Base-by-base conservation (phyloP, 495 filamentous ascomycete genomes). In the Neurospora sp. region DNA sequence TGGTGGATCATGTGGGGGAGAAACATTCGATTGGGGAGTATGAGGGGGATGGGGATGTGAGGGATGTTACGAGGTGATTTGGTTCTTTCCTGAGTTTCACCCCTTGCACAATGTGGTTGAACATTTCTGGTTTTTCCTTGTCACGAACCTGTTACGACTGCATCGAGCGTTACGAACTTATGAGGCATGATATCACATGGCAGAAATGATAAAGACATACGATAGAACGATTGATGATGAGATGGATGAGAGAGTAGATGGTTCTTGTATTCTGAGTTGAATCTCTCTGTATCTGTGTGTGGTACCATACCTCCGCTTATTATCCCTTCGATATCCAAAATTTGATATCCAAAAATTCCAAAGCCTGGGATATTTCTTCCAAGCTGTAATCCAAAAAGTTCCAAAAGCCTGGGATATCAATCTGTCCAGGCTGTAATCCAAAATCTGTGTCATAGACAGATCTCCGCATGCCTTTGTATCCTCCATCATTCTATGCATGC, bases 1-100 rank as follows among this genome's bases (percentile, higher is more conserved):
- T 82, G 35, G 81, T 80, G 3, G 73, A 74, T 37, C 81, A 82
- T 53, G 71, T 82, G 4, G 71, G 71, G 5, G 74, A 73, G 45
- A 75, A 75, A 70, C 81, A 82, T 53, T 68, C 59, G 10, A 69
- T 79, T 5, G 27, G 48, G 7, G 81, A 82, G 71, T 79, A 79
- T 38, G 75, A 75, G 40, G 41, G 37, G 4, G 81, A 82, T 31
- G 44, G 70, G 12, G 81, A 82, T 65, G 77, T 81, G 6, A 74
- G 44, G 61, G 78, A 79, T 68, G 73, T 76, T 5, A 68, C 70
- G 70, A 35, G 72, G 69, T 53, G 12, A 6, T 27, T 14, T 4
- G 8, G 8, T 48, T 48, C 0, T 22, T 20, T 4, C 9, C 45
- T 45, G 10, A 14, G 10, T 35, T 35, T 35, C 31, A 35, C 31